phyloP scores from a whole-genome alignment of 768 basidiomycete species.

The Hypsizygus marmoreus region DNA sequence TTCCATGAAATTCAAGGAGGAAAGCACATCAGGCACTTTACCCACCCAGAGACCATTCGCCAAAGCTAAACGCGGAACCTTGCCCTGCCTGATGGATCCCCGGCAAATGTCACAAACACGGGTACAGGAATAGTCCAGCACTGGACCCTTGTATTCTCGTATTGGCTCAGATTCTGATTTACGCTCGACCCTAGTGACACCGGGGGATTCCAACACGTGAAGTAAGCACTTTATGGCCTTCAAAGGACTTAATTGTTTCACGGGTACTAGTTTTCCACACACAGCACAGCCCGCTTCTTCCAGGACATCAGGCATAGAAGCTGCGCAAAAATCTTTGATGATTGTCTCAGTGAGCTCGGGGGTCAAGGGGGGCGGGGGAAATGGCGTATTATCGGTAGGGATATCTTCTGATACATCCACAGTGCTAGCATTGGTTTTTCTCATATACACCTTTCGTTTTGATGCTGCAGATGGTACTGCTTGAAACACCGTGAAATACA shows the following conservation, averaged over 20 bases:
- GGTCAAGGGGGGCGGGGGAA: not conserved
- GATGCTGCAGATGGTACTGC: too few relatives aligned
- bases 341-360: not conserved
- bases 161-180: slow-evolving; percentile 1
- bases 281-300: slow-evolving; percentile 26
- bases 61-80: slow-evolving; percentile 25
- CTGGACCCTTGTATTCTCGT: slow-evolving; percentile 10
- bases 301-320: slow-evolving; percentile 10
- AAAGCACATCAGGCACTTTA: slow-evolving; percentile 27
- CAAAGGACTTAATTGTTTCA: slow-evolving; percentile 3
- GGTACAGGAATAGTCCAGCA: slow-evolving; percentile 15
- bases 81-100: slow-evolving; percentile 5
- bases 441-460: too few relatives aligned
- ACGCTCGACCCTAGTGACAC: slow-evolving; percentile 11
- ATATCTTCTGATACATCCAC: too few relatives aligned
- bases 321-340: slow-evolving; percentile 3
- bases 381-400: too few relatives aligned
- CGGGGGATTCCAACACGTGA: not conserved
- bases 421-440: too few relatives aligned
- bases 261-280: slow-evolving; percentile 16
- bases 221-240: slow-evolving; percentile 5
- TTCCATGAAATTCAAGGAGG: slow-evolving; percentile 30
- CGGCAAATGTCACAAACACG: slow-evolving; percentile 18
- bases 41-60: slow-evolving; percentile 41
- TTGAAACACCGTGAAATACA: too few relatives aligned